These are phyloP conservation scores for Microthlaspi erraticum DNA, from an alignment of 345 rosid species.

Conservation along the genomic window DNA sequence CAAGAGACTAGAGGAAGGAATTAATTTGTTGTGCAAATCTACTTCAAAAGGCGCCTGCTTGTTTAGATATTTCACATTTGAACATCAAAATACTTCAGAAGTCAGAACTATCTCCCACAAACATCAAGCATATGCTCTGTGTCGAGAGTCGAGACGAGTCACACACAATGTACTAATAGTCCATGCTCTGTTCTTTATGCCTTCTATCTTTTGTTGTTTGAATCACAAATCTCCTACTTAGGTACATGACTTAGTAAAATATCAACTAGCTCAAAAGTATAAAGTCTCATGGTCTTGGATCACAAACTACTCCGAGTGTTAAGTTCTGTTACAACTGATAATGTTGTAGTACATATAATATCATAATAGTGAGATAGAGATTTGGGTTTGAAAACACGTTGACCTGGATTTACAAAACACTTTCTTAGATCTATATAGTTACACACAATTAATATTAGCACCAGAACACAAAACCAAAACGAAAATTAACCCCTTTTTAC, in stretches of 20 bases:
- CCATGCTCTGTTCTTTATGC: neutral
- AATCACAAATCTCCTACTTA: neutral
- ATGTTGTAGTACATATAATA: neutral
- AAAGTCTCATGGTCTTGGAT: slow-evolving; percentile 6
- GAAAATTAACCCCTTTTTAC: neutral
- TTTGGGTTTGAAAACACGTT: neutral
- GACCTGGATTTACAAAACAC: neutral
- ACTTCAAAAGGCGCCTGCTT: slow-evolving; percentile 56
- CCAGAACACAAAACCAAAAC: slow-evolving; percentile 7
- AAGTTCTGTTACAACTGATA: neutral
- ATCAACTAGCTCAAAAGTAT: neutral
- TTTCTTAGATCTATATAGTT: neutral
- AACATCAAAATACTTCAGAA: slow-evolving; percentile 64
- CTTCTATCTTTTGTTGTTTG: neutral
- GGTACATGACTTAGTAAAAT: neutral
- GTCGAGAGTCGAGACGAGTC: neutral
- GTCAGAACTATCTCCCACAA: slow-evolving; percentile 63
- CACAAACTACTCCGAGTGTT: neutral
- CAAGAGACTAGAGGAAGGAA: neutral
- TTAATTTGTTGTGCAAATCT: neutral
- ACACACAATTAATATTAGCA: neutral
- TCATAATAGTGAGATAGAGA: neutral
- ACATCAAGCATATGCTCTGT: slow-evolving; percentile 41
- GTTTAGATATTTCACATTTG: slow-evolving; percentile 50
- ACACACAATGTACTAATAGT: neutral